Evolutionary conservation across 2,329 filamentous ascomycete genomes (phyloP), one percentile per base, ranked within the genome.

Genomic region (Ascocoryne sarcoides): DNA sequence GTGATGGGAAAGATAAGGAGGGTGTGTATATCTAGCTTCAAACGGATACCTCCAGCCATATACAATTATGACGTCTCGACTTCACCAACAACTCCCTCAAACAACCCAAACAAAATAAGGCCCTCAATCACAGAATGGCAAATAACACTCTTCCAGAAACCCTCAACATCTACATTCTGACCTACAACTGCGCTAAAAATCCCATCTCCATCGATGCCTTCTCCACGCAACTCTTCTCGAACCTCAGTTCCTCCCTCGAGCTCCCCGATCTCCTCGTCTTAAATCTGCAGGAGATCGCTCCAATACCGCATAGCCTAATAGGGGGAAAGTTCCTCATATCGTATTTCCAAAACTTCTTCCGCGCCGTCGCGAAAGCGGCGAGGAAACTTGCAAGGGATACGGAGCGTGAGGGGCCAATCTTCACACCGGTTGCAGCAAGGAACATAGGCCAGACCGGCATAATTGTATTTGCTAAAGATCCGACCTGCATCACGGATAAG

Each of bases 391-490:
- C 57, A 39, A 54, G 56, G 12, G 10, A 14, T 43, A 53, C 58
- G 14, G 40, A 42, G 4, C 45, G 47, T 28, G 42, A 51, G 50
- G 54, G 26, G 52, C 62, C 62, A 21, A 67, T 71, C 14, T 95
- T 93, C 60, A 76, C 78, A 29, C 76, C 85, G 40, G 65, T 95
- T 18, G 68, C 78, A 35, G 73, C 76, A 16, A 75, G 79, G 33
- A 88, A 92, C 60, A 74, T 89, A 36, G 90, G 92, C 49, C 87
- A 95, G 79, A 96, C 89, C 0, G 88, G 75, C 17, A 75, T 96
- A 37, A 76, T 96, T 70, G 71, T 95, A 14, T 95, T 95, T 59
- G 83, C 81, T 15, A 77, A 77, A 42, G 70, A 81, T 31, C 68
- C 73, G 0, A 62, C 70, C 7, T 68, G 72, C 17, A 67, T 95